Evolutionary conservation across 345 rosid genomes (phyloP).

Genomic region (Anastatica hierochuntica): DNA sequence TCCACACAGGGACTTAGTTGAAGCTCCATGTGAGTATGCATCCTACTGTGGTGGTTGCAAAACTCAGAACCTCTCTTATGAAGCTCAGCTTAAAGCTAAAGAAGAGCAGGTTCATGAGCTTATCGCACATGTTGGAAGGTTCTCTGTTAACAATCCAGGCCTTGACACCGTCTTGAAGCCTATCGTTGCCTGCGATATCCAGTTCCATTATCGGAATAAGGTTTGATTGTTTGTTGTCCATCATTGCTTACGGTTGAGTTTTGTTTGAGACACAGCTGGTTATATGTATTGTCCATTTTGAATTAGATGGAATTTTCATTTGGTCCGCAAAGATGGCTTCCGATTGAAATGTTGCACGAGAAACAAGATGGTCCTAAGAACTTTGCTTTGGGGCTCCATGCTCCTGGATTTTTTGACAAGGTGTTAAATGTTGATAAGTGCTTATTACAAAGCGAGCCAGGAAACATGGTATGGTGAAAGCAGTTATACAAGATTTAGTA

Average conservation of each 20-base stretch:
- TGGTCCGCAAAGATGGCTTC: conserved; percentile 75
- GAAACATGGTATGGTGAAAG: conserved; percentile 47
- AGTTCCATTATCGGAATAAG: conserved; percentile 83
- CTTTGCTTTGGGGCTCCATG: conserved; percentile 78
- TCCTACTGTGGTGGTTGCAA: conserved; percentile 81
- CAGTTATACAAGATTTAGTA: background rate
- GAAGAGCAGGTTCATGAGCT: conserved; percentile 71
- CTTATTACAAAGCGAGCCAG: conserved; percentile 79
- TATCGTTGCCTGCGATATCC: conserved; percentile 71
- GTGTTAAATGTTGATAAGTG: conserved; percentile 71
- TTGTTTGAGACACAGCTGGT: conserved; percentile 4
- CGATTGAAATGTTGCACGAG: conserved; percentile 47
- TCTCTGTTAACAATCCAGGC: conserved; percentile 38
- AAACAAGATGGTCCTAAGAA: conserved; percentile 38
- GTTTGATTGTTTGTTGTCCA: conserved; percentile 19
- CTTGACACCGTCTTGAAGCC: conserved; percentile 48
- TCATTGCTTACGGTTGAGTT: background rate
- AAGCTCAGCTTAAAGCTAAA: conserved; percentile 83
- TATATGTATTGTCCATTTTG: background rate
- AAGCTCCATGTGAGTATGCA: conserved; percentile 91
- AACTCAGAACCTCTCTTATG: conserved; percentile 66
- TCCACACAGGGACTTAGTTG: conserved; percentile 67
- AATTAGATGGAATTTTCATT: conserved; percentile 87
- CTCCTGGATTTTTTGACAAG: conserved; percentile 86
- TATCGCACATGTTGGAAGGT: conserved; percentile 59